phyloP scores from a whole-genome alignment of 148 eudicot genomes.

The Amaranthus cruentus region DNA sequence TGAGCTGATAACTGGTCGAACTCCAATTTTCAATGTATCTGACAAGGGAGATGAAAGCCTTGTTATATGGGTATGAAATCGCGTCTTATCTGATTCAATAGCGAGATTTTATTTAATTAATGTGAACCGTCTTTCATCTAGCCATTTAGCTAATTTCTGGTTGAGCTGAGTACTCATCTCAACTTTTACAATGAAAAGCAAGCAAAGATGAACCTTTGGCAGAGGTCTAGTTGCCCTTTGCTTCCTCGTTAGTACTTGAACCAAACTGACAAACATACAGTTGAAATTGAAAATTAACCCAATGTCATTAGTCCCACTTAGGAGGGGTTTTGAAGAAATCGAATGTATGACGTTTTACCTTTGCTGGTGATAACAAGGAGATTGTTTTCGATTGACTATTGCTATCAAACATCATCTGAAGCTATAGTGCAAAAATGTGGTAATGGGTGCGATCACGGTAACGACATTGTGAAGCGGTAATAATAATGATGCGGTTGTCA shows the following conservation, averaged over 20 bases:
- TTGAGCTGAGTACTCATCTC: conserved; percentile 1
- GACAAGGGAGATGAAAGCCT: conserved; percentile 79
- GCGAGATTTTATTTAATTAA: not conserved
- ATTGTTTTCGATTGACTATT: too few species aligned
- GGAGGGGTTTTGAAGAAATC: too few species aligned
- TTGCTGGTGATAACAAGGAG: too few species aligned
- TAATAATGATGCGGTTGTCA: too few species aligned
- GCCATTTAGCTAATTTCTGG: not conserved
- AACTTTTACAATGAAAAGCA: not conserved
- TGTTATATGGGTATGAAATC: conserved; percentile 72
- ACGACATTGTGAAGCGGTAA: too few species aligned
- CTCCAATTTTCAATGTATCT: conserved; percentile 58
- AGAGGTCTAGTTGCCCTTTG: not conserved
- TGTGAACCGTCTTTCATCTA: not conserved
- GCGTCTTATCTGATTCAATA: not conserved
- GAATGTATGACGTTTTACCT: too few species aligned
- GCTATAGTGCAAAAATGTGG: too few species aligned
- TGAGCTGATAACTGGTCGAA: conserved; percentile 77
- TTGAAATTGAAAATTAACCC: not conserved
- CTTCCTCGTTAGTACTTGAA: not conserved
- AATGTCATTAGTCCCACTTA: too few species aligned
- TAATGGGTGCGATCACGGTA: too few species aligned
- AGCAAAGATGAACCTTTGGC: not conserved
- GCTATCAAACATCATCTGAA: too few species aligned
- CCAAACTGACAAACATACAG: not conserved